Base-by-base conservation (phyloP, 352 stramenopile genomes). In the Phytopythium delawarense region DNA sequence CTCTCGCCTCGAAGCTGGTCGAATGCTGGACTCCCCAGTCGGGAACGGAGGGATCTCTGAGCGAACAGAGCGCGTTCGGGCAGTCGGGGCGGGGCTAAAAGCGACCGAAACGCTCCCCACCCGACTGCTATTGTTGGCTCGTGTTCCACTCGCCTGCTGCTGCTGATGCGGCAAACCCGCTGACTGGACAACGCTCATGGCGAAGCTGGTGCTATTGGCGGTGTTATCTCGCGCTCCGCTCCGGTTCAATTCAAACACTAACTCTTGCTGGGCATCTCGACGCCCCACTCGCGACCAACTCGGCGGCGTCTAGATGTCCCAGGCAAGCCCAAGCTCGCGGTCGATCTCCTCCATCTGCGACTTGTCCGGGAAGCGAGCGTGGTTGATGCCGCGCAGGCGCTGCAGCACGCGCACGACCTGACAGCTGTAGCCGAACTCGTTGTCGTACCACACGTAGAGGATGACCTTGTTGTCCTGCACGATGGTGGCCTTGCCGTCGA, bases 361-460 rank as follows among this genome's bases (percentile, higher is more conserved):
- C 34, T 83, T 72, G 35, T 86, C 79, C 20, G 84, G 84, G 69
- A 94, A 94, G 57, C 76, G 73, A 44, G 71, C 76, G 72, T 92
- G 81, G 62, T 79, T 73, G 62, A 94, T 92, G 60, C 76, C 84
- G 62, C 88, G 78, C n/a, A 96, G 81, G 50, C 70, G 66, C 74
- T 96, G 87, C 30, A 94, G 70, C 23, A 94, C 78, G 21, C 86
- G 79, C 42, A 96, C 76, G 57, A 96, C 88, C 58, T 95, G 88
- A 66, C 80, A 89, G 52, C 78, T 91, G 80, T 96, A 96, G 70
- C 88, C 88, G 53, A 91, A 95, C 69, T 96, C 88, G 72, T 96
- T 96, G 77, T 96, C 88, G 78, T 96, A 96, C 85, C 87, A 96
- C 45, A 92, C 80, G 74, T 96, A 94, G 7, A 96, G 66, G 63